These are phyloP conservation scores for Neonectria magnoliae DNA, from an alignment of 2,329 filamentous ascomycete genomes.

Conservation along the genomic window DNA sequence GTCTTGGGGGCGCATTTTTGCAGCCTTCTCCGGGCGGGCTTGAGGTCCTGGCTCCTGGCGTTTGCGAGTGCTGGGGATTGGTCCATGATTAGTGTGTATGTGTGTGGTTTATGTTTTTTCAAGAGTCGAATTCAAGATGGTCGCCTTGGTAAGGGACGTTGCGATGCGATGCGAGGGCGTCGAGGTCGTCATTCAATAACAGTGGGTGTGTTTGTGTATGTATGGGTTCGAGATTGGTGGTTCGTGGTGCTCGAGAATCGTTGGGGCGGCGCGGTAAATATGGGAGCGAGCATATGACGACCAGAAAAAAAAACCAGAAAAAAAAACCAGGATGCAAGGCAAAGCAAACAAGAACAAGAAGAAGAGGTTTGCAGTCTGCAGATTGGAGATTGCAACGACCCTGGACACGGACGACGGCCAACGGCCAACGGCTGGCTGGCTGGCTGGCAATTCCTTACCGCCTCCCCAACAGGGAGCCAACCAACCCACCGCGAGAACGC, in stretches of 20 bases:
- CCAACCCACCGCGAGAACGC: neutral
- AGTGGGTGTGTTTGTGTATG: slow-evolving; percentile 12
- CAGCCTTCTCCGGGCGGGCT: slow-evolving; percentile 44
- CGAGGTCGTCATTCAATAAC: slow-evolving; percentile 26
- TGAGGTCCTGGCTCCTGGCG: slow-evolving; percentile 34
- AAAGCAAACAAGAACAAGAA: slow-evolving; percentile 14
- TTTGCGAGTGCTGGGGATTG: slow-evolving; percentile 1
- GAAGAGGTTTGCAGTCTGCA: neutral
- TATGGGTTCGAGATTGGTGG: neutral
- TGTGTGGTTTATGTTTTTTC: slow-evolving; percentile 9
- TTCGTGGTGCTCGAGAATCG: neutral
- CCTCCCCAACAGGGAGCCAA: slow-evolving; percentile 33
- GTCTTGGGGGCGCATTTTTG: slow-evolving; percentile 45
- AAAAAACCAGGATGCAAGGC: slow-evolving; percentile 30
- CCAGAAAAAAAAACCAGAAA: slow-evolving; percentile 27
- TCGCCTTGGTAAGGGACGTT: slow-evolving; percentile 7
- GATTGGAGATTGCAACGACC: neutral
- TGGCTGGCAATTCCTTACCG: slow-evolving; percentile 36
- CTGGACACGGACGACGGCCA: neutral
- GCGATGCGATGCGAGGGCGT: slow-evolving; percentile 9
- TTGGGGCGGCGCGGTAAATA: slow-evolving; percentile 1
- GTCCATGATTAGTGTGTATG: slow-evolving; percentile 6
- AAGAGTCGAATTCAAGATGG: slow-evolving; percentile 21
- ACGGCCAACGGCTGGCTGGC: neutral
- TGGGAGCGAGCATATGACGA: slow-evolving; percentile 26